phyloP scores from a whole-genome alignment of 257 asterid species.

The Sherardia arvensis region DNA sequence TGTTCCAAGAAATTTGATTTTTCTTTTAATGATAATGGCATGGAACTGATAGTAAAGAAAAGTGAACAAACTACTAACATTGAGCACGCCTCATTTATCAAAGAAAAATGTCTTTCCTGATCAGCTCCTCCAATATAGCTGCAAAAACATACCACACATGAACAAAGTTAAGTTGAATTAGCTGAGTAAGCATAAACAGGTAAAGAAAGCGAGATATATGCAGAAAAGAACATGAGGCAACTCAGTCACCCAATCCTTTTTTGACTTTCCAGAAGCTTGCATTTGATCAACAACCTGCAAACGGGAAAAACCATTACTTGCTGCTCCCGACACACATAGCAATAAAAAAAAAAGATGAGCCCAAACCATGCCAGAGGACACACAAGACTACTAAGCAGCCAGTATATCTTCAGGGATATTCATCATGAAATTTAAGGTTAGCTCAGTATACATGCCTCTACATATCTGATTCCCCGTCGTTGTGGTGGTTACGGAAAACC shows the following conservation, averaged over 20 bases:
- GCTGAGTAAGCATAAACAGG: conserved; percentile 6
- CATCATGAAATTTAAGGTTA: background rate
- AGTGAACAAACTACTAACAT: conserved; percentile 52
- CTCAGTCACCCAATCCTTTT: conserved; percentile 78
- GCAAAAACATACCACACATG: too few relatives aligned
- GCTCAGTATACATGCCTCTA: too few relatives aligned
- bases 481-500: too few relatives aligned
- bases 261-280: conserved; percentile 83
- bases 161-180: too few relatives aligned
- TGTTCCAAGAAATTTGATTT: too few relatives aligned
- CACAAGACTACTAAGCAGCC: background rate
- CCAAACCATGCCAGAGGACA: background rate
- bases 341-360: background rate
- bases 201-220: conserved; percentile 6
- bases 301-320: conserved; percentile 3
- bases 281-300: conserved; percentile 74
- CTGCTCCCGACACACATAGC: conserved; percentile 3
- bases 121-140: conserved; percentile 92
- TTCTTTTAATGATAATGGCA: too few relatives aligned
- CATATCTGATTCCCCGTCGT: too few relatives aligned
- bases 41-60: background rate
- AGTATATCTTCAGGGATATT: background rate
- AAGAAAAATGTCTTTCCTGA: conserved; percentile 84
- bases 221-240: conserved; percentile 55
- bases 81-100: conserved; percentile 93